A percentile compares a stretch with the other conserved stretches of the same genome.
Conservation (phyloP, 768 basidiomycete species). For the Hericium alpestre region DNA sequence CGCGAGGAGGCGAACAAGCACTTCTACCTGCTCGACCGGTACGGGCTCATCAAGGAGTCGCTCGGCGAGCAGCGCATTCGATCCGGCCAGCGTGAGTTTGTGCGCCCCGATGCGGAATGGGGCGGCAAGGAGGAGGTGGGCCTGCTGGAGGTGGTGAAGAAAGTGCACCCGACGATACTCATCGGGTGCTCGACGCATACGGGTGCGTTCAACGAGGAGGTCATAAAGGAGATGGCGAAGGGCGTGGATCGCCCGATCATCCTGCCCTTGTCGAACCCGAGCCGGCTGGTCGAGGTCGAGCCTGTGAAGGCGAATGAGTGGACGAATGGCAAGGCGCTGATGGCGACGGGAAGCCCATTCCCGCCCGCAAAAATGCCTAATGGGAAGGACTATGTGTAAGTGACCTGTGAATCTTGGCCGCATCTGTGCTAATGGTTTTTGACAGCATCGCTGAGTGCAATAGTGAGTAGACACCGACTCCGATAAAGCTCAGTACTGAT, state of each 20-base stretch:
- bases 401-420: not conserved
- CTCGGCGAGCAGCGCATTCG: constrained; percentile 33
- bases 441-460: constrained; percentile 65
- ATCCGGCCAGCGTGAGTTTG: constrained; percentile 41
- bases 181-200: constrained; percentile 76
- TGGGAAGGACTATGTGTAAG: constrained; percentile 58
- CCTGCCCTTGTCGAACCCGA: constrained; percentile 78
- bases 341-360: constrained; percentile 83
- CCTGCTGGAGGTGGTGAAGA: constrained; percentile 61
- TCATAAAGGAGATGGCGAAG: constrained; percentile 58
- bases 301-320: constrained; percentile 65
- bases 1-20: constrained; percentile 46
- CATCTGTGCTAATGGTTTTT: no score
- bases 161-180: constrained; percentile 68
- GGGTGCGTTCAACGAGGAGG: constrained; percentile 69
- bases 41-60: constrained; percentile 48
- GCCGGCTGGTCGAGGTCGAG: constrained; percentile 60
- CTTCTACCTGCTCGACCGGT: constrained; percentile 68
- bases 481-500: not conserved
- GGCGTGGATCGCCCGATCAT: constrained; percentile 70
- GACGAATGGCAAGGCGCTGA: constrained; percentile 69
- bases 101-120: constrained; percentile 51
- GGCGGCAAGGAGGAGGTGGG: constrained; percentile 29
- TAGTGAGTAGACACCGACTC: constrained; percentile 26
- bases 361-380: constrained; percentile 55